These are phyloP conservation scores for Pholiota microspora DNA, from an alignment of 768 basidiomycete species.

Conservation along the genomic window DNA sequence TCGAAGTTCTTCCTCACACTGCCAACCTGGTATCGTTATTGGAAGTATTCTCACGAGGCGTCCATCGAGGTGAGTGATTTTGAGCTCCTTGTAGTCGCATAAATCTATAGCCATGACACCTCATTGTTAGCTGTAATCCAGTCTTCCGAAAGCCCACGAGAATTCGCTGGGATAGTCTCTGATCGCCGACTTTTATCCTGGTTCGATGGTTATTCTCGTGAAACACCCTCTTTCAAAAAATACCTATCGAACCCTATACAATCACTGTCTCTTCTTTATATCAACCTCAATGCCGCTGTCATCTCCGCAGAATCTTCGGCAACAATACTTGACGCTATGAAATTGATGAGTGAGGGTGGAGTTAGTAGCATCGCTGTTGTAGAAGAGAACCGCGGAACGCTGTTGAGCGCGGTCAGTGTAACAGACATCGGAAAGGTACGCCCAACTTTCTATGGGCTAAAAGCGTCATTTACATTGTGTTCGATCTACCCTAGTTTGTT, in stretches of 20 bases:
- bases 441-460: too few species aligned
- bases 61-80: constrained; percentile 58
- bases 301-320: constrained; percentile 60
- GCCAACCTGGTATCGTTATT: constrained; percentile 65
- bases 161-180: constrained; percentile 71
- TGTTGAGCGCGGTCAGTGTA: constrained; percentile 78
- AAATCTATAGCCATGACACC: background rate
- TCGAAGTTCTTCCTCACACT: constrained; percentile 59
- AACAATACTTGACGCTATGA: constrained; percentile 78
- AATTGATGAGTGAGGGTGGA: constrained; percentile 80
- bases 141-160: constrained; percentile 38
- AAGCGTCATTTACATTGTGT: too few species aligned
- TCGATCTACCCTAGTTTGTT: constrained; percentile 68
- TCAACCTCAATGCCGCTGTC: constrained; percentile 61
- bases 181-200: constrained; percentile 70
- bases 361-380: constrained; percentile 81
- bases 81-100: background rate
- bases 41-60: constrained; percentile 64
- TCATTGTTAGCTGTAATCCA: constrained; percentile 50
- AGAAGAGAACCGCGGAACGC: constrained; percentile 57
- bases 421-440: constrained; percentile 77
- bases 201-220: constrained; percentile 56
- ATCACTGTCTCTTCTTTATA: constrained; percentile 58
- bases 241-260: constrained; percentile 55
- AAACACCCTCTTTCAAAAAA: constrained; percentile 40